These are phyloP conservation scores for Raphanus raphanistrum DNA, from an alignment of 345 rosid species.

Conservation along the genomic window DNA sequence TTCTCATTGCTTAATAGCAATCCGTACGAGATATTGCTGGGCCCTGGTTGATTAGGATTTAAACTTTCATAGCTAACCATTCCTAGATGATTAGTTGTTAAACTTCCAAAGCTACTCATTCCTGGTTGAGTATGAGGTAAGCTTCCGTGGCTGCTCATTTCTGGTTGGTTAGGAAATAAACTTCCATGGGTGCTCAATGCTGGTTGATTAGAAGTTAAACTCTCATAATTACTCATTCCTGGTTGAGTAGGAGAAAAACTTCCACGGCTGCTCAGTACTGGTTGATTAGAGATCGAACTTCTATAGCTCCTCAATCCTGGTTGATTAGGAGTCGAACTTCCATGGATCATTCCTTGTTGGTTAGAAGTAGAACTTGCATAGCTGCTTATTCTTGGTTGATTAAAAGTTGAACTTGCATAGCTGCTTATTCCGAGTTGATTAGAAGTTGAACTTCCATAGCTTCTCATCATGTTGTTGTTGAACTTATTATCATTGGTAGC, in stretches of 20 bases:
- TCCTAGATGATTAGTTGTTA: background rate
- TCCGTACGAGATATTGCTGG: constrained; percentile 9
- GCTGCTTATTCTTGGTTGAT: background rate
- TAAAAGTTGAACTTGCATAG: background rate
- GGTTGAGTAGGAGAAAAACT: background rate
- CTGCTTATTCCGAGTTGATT: background rate
- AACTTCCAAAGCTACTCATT: background rate
- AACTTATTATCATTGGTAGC: background rate
- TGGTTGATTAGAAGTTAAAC: background rate
- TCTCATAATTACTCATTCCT: background rate
- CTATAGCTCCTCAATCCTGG: background rate
- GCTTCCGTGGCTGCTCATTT: background rate
- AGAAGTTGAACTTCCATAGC: background rate
- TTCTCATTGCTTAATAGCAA: constrained; percentile 21
- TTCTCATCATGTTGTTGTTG: background rate
- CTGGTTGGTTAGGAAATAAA: background rate
- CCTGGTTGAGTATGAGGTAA: constrained; percentile 1
- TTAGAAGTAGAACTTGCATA: background rate
- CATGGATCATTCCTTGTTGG: constrained; percentile 8
- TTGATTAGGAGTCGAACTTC: background rate
- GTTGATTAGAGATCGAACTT: background rate
- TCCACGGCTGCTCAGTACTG: background rate
- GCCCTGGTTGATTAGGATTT: constrained; percentile 10
- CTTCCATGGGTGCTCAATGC: background rate
- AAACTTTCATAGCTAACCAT: background rate